Conservation (phyloP, 2,329 filamentous ascomycete genomes). For the Calonectria honghensis region DNA sequence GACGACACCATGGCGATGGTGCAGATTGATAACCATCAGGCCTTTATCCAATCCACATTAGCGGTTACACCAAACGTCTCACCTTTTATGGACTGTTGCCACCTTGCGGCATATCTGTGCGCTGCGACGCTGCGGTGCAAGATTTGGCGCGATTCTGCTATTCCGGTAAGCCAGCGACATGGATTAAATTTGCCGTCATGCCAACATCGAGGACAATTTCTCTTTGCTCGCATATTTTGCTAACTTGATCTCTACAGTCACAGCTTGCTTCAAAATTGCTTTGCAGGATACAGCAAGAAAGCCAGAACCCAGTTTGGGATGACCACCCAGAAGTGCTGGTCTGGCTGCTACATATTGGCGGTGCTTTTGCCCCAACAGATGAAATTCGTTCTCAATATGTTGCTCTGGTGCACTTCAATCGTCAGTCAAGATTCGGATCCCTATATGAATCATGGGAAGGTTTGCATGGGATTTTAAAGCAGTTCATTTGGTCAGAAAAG, state of each 20-base stretch:
- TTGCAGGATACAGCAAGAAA: slow-evolving; percentile 54
- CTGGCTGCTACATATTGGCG: slow-evolving; percentile 63
- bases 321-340: slow-evolving; percentile 57
- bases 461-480: slow-evolving; percentile 56
- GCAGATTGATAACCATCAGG: slow-evolving; percentile 63
- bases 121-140: slow-evolving; percentile 64
- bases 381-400: slow-evolving; percentile 56
- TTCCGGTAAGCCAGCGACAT: slow-evolving; percentile 59
- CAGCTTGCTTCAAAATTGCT: slow-evolving; percentile 59
- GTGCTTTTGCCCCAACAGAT: slow-evolving; percentile 59
- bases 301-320: slow-evolving; percentile 58
- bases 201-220: background rate
- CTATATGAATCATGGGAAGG: slow-evolving; percentile 57
- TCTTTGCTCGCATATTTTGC: background rate
- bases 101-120: slow-evolving; percentile 64
- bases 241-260: slow-evolving; percentile 48
- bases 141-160: slow-evolving; percentile 60
- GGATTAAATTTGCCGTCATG: background rate
- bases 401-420: slow-evolving; percentile 50
- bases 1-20: slow-evolving; percentile 55
- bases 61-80: slow-evolving; percentile 50
- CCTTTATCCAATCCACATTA: slow-evolving; percentile 65
- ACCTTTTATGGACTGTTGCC: slow-evolving; percentile 58
- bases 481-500: slow-evolving; percentile 64
- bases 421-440: slow-evolving; percentile 36